Percentiles rank a stretch among this genome's conserved stretches.
phyloP scores from a whole-genome alignment of 2,329 filamentous ascomycete species.

The Claviceps quebecensis region DNA sequence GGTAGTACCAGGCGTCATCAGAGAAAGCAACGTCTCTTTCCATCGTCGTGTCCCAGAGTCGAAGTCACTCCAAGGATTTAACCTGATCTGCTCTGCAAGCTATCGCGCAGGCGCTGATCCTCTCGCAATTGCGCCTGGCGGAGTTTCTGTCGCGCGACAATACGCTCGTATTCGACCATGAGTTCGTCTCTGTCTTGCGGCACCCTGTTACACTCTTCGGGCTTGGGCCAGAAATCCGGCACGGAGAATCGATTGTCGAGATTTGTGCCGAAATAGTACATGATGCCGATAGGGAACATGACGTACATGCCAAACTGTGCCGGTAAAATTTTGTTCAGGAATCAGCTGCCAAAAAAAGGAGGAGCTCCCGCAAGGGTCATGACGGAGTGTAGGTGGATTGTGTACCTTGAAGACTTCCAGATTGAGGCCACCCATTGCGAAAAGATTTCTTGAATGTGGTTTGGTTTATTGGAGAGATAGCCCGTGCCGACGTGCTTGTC shows the following conservation, averaged over 20 bases:
- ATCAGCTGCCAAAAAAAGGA: neutral
- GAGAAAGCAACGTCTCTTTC: too few species aligned
- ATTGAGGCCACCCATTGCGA: constrained; percentile 63
- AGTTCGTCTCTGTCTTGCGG: constrained; percentile 74
- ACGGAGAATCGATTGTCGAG: constrained; percentile 85
- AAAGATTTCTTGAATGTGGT: constrained; percentile 9
- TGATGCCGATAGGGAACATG: constrained; percentile 96
- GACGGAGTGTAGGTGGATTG: neutral
- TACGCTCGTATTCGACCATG: constrained; percentile 60
- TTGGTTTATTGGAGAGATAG: neutral
- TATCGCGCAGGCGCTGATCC: constrained; percentile 18
- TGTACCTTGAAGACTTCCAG: constrained; percentile 89
- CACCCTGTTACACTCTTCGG: constrained; percentile 61
- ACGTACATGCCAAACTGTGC: constrained; percentile 91
- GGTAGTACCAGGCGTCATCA: too few species aligned
- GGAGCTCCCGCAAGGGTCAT: neutral
- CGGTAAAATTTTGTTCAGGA: neutral
- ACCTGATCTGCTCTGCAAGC: constrained; percentile 11
- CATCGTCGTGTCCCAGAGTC: neutral
- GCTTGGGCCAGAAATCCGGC: constrained; percentile 84
- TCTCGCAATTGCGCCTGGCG: constrained; percentile 45
- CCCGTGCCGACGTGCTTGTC: neutral
- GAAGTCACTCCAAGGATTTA: constrained; percentile 11
- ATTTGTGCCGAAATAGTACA: constrained; percentile 99
- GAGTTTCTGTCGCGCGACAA: constrained; percentile 54